Percentiles rank a stretch among this genome's conserved stretches.
phyloP scores from a whole-genome alignment of 495 filamentous ascomycete species.

The Cetradonia linearis region DNA sequence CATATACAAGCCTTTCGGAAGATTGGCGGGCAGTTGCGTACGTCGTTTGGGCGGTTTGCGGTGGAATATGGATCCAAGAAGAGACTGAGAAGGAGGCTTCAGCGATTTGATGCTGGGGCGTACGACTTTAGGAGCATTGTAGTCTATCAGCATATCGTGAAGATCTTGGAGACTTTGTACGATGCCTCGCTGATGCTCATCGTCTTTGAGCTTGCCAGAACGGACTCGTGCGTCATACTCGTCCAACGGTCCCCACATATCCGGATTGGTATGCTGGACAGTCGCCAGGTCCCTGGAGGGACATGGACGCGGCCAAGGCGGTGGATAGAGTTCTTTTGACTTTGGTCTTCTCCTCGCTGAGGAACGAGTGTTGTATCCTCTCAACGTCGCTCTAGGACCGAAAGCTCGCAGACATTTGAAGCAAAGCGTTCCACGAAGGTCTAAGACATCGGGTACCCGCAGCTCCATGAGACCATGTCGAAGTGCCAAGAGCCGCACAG shows the following conservation, averaged over 20 bases:
- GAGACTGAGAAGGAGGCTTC: slow-evolving; percentile 38
- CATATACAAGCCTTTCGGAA: slow-evolving; percentile 87
- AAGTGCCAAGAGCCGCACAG: neutral
- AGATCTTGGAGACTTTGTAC: slow-evolving; percentile 82
- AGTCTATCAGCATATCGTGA: slow-evolving; percentile 69
- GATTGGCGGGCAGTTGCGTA: slow-evolving; percentile 52
- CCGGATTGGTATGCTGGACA: slow-evolving; percentile 22
- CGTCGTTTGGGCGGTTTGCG: slow-evolving; percentile 30
- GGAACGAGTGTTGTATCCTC: neutral
- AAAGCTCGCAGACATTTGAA: neutral
- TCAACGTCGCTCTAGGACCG: neutral
- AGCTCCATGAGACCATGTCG: slow-evolving; percentile 4
- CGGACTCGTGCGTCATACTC: slow-evolving; percentile 80
- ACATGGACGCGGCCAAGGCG: neutral
- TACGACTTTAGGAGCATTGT: slow-evolving; percentile 59
- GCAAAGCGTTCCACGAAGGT: neutral
- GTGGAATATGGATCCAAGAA: slow-evolving; percentile 65
- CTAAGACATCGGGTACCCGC: neutral
- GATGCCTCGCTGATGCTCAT: slow-evolving; percentile 90
- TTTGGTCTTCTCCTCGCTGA: neutral
- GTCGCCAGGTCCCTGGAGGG: slow-evolving; percentile 13
- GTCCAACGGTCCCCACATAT: slow-evolving; percentile 56
- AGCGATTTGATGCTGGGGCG: slow-evolving; percentile 69
- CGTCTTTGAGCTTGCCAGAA: slow-evolving; percentile 62
- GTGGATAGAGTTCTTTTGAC: neutral